phyloP scores from a whole-genome alignment of 2,329 filamentous ascomycete genomes.

The Pseudopithomyces maydicus region DNA sequence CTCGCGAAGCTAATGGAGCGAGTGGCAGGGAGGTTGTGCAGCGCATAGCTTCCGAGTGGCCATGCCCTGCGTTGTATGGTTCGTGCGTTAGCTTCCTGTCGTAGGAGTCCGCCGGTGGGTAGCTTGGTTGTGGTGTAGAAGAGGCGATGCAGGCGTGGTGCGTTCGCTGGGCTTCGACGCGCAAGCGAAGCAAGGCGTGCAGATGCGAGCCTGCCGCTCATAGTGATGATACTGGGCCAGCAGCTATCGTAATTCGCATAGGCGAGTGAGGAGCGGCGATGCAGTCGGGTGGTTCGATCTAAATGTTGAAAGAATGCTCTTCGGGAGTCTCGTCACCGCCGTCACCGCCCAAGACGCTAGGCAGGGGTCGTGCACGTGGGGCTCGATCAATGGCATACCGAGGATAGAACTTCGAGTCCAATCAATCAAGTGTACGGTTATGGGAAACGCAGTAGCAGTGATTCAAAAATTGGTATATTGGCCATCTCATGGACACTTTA shows the following conservation, averaged over 20 bases:
- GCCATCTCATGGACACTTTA: no score
- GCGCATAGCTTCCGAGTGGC: slow-evolving; percentile 76
- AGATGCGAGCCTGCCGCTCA: slow-evolving; percentile 78
- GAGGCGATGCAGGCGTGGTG: slow-evolving; percentile 53
- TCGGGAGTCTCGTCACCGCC: slow-evolving; percentile 1
- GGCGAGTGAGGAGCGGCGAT: neutral
- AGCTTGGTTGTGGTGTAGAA: slow-evolving; percentile 38
- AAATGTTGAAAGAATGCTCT: slow-evolving; percentile 12
- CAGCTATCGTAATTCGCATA: slow-evolving; percentile 22
- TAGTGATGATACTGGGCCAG: slow-evolving; percentile 40
- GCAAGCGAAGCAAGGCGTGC: slow-evolving; percentile 71
- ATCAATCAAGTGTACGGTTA: no score
- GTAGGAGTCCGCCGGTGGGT: slow-evolving; percentile 45
- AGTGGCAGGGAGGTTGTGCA: slow-evolving; percentile 76
- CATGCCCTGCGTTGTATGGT: slow-evolving; percentile 64
- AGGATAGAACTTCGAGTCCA: no score
- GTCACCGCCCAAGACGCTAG: slow-evolving; percentile 7
- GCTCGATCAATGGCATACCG: no score
- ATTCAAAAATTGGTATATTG: no score
- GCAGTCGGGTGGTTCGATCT: neutral
- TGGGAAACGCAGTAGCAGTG: no score
- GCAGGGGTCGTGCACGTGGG: slow-evolving; percentile 9
- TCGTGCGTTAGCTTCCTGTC: slow-evolving; percentile 41
- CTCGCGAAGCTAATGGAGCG: slow-evolving; percentile 70
- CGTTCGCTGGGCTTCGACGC: slow-evolving; percentile 67